These are phyloP conservation scores for Leccinum ochraceum DNA, from an alignment of 768 basidiomycete species.

Conservation along the genomic window DNA sequence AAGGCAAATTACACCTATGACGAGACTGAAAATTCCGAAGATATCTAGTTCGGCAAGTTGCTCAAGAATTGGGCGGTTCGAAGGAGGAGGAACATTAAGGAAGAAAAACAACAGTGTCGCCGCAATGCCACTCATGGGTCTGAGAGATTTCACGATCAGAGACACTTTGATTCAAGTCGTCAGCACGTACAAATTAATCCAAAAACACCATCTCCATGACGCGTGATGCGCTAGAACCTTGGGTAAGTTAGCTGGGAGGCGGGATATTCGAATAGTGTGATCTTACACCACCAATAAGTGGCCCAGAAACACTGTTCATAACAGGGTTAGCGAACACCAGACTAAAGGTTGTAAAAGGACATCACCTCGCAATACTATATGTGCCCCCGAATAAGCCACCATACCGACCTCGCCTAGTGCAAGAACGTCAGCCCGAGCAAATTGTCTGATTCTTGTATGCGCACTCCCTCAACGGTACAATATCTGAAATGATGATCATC, in stretches of 20 bases:
- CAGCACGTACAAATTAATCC: neutral
- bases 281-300: conserved; percentile 79
- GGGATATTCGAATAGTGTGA: neutral
- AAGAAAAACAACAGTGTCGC: conserved; percentile 63
- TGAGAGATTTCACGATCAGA: conserved; percentile 23
- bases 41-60: conserved; percentile 71
- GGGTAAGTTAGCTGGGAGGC: neutral
- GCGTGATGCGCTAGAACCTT: conserved; percentile 72
- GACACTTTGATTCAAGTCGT: neutral
- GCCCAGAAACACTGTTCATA: conserved; percentile 59
- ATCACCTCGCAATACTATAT: no score
- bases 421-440: neutral
- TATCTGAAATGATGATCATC: conserved; percentile 79
- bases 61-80: conserved; percentile 54
- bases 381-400: neutral
- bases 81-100: conserved; percentile 72
- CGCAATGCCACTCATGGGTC: conserved; percentile 71
- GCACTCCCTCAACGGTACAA: conserved; percentile 77
- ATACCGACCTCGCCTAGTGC: neutral
- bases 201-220: conserved; percentile 85
- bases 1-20: conserved; percentile 64
- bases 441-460: conserved; percentile 18
- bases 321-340: neutral
- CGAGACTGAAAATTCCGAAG: conserved; percentile 59
- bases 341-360: conserved; percentile 32